Evolutionary conservation across 1,284 basidiomycete genomes (phyloP).

Genomic region (Heterobasidion occidentale): DNA sequence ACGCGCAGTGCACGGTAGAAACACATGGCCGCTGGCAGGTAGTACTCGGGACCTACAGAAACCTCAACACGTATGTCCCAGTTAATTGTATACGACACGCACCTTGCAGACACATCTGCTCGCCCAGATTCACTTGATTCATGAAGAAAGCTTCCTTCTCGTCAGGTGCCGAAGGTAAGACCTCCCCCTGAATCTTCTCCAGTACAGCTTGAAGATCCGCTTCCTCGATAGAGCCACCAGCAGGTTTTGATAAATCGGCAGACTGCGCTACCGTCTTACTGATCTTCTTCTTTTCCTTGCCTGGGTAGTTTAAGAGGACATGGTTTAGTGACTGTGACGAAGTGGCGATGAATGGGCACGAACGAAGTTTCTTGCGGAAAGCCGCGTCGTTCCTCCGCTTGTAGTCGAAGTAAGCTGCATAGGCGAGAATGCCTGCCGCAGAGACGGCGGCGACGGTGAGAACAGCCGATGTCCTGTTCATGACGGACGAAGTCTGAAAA

Average conservation of each 20-base stretch:
- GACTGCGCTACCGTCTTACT: conserved; percentile 64
- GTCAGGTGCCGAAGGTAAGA: conserved; percentile 58
- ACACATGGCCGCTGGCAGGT: conserved; percentile 77
- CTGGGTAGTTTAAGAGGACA: conserved; percentile 32
- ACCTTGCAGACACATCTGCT: conserved; percentile 80
- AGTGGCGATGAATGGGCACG: conserved; percentile 24
- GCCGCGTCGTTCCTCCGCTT: conserved; percentile 80
- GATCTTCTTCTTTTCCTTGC: conserved; percentile 86
- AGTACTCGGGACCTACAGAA: conserved; percentile 60
- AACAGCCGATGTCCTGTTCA: conserved; percentile 23
- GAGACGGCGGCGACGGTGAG: conserved; percentile 64
- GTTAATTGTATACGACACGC: background rate
- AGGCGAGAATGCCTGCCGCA: conserved; percentile 61
- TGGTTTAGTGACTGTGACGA: conserved; percentile 1
- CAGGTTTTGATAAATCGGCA: conserved; percentile 14
- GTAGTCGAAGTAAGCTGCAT: conserved; percentile 93
- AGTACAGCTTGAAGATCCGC: conserved; percentile 56
- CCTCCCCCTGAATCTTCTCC: conserved; percentile 55
- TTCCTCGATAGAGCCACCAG: conserved; percentile 21
- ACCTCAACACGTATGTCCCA: background rate
- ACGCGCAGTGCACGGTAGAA: conserved; percentile 94
- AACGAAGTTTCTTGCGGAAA: conserved; percentile 88
- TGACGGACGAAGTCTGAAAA: conserved; percentile 19
- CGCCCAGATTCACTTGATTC: conserved; percentile 82
- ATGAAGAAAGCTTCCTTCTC: conserved; percentile 89